These are phyloP conservation scores for Stylosanthes scabra DNA, from an alignment of 331 rosid genomes.

Conservation along the genomic window DNA sequence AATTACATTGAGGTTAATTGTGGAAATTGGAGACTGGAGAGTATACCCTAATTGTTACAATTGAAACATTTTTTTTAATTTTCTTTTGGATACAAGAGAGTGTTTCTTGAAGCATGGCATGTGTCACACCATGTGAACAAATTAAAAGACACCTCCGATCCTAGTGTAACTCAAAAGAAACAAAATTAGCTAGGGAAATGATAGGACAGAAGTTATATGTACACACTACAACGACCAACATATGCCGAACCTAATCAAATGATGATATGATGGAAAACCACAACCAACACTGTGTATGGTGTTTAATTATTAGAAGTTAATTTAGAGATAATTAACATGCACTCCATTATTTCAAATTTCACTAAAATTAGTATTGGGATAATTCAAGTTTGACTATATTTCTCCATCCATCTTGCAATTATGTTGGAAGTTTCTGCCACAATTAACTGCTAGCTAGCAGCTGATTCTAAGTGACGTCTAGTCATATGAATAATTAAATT, in stretches of 20 bases:
- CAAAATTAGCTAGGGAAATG: not conserved
- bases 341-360: not conserved
- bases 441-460: too few species aligned
- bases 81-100: not conserved
- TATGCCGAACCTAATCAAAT: not conserved
- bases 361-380: not conserved
- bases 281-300: not conserved
- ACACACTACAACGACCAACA: not conserved
- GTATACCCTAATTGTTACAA: not conserved
- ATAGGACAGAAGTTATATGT: not conserved
- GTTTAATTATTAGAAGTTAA: not conserved
- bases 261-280: not conserved
- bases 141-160: not conserved
- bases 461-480: too few species aligned
- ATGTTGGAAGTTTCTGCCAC: too few species aligned
- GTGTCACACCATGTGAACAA: conserved; percentile 1
- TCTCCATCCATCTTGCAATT: conserved; percentile 10
- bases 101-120: not conserved
- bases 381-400: not conserved
- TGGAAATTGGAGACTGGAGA: not conserved
- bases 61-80: too few species aligned
- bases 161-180: not conserved
- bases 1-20: not conserved
- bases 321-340: not conserved
- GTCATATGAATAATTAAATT: too few species aligned